These are phyloP conservation scores for Penicillium fimorum DNA, from an alignment of 495 filamentous ascomycete species.

Conservation along the genomic window DNA sequence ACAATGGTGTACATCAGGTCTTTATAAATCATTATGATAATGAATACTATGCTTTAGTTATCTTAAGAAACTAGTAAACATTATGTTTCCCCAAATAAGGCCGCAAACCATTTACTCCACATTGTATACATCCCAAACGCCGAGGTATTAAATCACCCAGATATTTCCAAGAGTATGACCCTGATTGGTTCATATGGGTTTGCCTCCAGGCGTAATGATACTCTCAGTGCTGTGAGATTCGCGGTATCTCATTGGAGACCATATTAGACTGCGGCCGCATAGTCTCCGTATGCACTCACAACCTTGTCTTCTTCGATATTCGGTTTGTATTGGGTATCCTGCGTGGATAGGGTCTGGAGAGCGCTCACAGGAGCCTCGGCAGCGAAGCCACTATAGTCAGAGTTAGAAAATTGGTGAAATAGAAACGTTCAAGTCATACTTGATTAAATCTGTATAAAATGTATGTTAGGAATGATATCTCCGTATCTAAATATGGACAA, in stretches of 20 bases:
- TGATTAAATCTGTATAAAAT: conserved; percentile 46
- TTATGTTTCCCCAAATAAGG: background rate
- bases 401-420: conserved; percentile 21
- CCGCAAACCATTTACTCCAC: background rate
- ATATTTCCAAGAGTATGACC: background rate
- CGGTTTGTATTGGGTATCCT: conserved; percentile 62
- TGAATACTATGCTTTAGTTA: background rate
- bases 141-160: background rate
- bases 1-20: background rate
- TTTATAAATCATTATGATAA: background rate
- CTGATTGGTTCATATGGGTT: conserved; percentile 6
- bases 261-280: conserved; percentile 10
- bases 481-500: background rate
- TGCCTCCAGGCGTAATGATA: conserved; percentile 6
- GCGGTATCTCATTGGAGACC: background rate
- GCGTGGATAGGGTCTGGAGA: conserved; percentile 66
- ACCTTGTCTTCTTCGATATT: conserved; percentile 75
- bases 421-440: conserved; percentile 28
- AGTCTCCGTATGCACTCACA: conserved; percentile 45
- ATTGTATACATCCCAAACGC: conserved; percentile 4
- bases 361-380: conserved; percentile 65
- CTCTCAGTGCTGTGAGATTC: conserved; percentile 11
- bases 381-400: conserved; percentile 64
- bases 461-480: conserved; percentile 15
- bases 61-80: background rate